Conservation (phyloP, 2,329 filamentous ascomycete species). For the Penicillium sp. region DNA sequence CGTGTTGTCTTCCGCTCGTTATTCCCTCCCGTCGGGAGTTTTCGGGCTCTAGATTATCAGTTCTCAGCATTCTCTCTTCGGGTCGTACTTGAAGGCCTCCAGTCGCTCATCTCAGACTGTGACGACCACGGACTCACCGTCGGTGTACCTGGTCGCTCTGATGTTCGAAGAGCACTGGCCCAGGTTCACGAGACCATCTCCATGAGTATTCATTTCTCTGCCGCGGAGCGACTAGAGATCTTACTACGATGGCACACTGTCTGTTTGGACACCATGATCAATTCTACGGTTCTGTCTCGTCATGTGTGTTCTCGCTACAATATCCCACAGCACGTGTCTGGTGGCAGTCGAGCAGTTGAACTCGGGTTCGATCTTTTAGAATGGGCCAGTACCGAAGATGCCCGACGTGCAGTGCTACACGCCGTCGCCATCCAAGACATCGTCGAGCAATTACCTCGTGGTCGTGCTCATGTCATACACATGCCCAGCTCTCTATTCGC, state of each 20-base stretch:
- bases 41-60: conserved; percentile 29
- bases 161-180: conserved; percentile 40
- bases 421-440: conserved; percentile 49
- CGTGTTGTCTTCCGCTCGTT: conserved; percentile 41
- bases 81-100: conserved; percentile 46
- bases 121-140: conserved; percentile 40
- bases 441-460: conserved; percentile 45
- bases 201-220: conserved; percentile 35
- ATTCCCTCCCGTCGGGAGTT: conserved; percentile 35
- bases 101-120: conserved; percentile 44
- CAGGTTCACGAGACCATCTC: conserved; percentile 42
- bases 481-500: conserved; percentile 48
- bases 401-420: conserved; percentile 43
- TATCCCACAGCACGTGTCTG: conserved; percentile 43
- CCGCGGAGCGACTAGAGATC: conserved; percentile 40
- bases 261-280: conserved; percentile 43
- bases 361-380: conserved; percentile 37
- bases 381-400: conserved; percentile 42
- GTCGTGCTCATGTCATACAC: conserved; percentile 46
- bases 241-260: conserved; percentile 47
- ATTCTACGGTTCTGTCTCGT: conserved; percentile 41
- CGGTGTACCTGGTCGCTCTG: conserved; percentile 40
- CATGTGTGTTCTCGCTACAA: conserved; percentile 40
- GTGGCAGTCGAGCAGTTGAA: conserved; percentile 26
- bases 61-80: conserved; percentile 44